Conservation (phyloP, 2,329 filamentous ascomycete genomes). For the Epichloe aotearoae region DNA sequence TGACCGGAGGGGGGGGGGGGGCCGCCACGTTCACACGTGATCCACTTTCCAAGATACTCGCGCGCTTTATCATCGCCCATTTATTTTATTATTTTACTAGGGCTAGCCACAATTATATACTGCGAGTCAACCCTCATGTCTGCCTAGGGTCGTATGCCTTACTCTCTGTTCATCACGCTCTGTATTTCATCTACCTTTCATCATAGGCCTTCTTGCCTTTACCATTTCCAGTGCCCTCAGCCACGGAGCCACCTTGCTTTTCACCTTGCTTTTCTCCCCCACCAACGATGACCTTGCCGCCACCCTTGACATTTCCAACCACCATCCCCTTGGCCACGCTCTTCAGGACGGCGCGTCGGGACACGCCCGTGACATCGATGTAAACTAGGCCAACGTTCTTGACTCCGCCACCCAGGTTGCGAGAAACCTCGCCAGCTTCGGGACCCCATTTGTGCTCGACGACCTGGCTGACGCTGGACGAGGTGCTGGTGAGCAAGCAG, state of each 20-base stretch:
- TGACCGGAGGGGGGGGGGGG: too few species aligned
- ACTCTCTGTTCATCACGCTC: too few species aligned
- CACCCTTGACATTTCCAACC: conserved; percentile 63
- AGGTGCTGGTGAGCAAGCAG: conserved; percentile 60
- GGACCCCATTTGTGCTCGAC: conserved; percentile 81
- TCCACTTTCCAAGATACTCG: background rate
- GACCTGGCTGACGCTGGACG: conserved; percentile 69
- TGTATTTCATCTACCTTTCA: conserved; percentile 1
- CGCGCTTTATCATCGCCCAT: too few species aligned
- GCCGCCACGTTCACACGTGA: conserved; percentile 3
- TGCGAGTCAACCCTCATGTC: too few species aligned
- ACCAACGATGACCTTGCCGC: conserved; percentile 61
- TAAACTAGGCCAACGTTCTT: conserved; percentile 97
- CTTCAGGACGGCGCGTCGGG: conserved; percentile 78
- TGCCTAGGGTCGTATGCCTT: too few species aligned
- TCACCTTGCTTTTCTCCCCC: conserved; percentile 38
- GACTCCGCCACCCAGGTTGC: conserved; percentile 67
- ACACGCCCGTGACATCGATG: conserved; percentile 90
- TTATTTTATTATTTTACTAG: too few species aligned
- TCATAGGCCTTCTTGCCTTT: conserved; percentile 11
- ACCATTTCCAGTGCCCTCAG: conserved; percentile 12
- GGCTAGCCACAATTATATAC: too few species aligned
- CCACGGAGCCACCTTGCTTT: conserved; percentile 8
- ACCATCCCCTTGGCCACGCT: conserved; percentile 96
- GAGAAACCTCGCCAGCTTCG: conserved; percentile 70